Percentiles rank a stretch among this genome's conserved stretches.
Evolutionary conservation across 108 stramenopile genomes (phyloP).

Genomic region (Pseudonitzschia multiseries): DNA sequence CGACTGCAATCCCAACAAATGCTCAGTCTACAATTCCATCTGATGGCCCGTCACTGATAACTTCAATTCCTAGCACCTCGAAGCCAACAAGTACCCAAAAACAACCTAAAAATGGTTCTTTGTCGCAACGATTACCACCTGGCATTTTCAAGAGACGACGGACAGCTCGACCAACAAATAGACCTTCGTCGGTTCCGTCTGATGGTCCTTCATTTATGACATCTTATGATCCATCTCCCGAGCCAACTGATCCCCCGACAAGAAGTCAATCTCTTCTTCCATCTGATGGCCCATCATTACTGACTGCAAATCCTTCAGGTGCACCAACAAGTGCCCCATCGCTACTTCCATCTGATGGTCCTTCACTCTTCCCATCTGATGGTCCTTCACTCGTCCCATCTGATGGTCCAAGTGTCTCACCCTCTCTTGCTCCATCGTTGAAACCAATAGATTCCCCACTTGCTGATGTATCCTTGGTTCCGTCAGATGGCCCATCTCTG

Average conservation of each 20-base stretch:
- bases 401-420: neutral
- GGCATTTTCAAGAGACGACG: neutral
- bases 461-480: neutral
- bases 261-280: neutral
- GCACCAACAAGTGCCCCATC: neutral
- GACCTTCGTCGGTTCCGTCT: neutral
- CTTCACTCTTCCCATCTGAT: neutral
- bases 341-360: neutral
- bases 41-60: neutral
- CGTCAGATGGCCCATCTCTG: neutral
- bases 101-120: neutral
- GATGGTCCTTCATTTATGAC: slow-evolving; percentile 6
- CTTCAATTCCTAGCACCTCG: neutral
- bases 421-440: neutral
- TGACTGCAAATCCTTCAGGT: neutral
- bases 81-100: neutral
- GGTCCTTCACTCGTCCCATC: neutral
- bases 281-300: neutral
- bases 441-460: no score
- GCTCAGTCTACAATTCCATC: neutral
- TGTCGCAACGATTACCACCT: neutral
- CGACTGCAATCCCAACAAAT: neutral
- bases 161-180: no score
- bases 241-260: neutral
- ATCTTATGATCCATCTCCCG: neutral